Evolutionary conservation across 352 stramenopile genomes (phyloP), one percentile per base, ranked within the genome.

Genomic region (Globisporangium heterothallicum): DNA sequence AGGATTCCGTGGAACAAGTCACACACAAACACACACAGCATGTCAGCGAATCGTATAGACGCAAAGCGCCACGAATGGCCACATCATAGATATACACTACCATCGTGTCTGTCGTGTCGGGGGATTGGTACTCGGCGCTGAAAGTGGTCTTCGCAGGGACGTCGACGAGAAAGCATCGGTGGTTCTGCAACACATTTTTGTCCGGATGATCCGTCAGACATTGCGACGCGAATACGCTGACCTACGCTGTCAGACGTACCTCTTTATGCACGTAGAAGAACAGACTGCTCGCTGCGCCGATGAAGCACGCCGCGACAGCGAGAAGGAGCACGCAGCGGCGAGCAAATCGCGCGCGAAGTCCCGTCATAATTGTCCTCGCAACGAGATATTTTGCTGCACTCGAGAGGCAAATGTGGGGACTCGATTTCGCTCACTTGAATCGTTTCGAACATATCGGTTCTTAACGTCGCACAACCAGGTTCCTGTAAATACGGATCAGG

Each of bases 121-220:
- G 84, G 25, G 84, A 93, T 52, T 93, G 74, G 42, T 92, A 95
- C 58, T 90, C 77, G 22, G 72, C 80, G 44, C 80, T 78, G 59
- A 95, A 78, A 32, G 77, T 65, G 24, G 84, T 95, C n/a, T 70
- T 58, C 10, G 68, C 68, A 1, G 84, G 83, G n/a, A 94, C 65
- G 59, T 93, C 81, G 26, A 82, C 64, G 24, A 92, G 61, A 30
- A 92, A 95, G 62, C 84, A 95, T 30, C 80, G 77, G 55, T 88
- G 70, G 25, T 68, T 64, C 76, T 92, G 25, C 38, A 25, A n/a
- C n/a, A n/a, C n/a, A n/a, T n/a, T n/a, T n/a, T n/a, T n/a, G n/a
- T n/a, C n/a, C n/a, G n/a, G n/a, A n/a, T n/a, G n/a, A n/a, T n/a
- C n/a, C n/a, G n/a, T n/a, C n/a, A n/a, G n/a, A n/a, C n/a, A n/a